phyloP scores from a whole-genome alignment of 306 rosid species.

The Pachyrhizus erosus region DNA sequence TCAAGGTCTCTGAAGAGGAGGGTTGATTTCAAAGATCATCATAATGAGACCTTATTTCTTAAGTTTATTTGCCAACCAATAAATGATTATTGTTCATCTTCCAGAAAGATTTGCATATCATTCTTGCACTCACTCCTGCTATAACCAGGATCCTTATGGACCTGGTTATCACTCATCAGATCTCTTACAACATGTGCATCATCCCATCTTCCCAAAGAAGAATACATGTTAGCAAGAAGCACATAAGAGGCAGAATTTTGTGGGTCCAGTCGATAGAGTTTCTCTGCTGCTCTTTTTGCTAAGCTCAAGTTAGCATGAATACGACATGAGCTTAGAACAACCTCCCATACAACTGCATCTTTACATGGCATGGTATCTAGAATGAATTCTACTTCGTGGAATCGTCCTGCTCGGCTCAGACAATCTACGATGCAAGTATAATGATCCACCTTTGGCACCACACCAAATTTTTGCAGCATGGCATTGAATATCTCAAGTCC shows the following conservation, averaged over 20 bases:
- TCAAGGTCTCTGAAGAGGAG: too few species aligned
- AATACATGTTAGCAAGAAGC: constrained; percentile 80
- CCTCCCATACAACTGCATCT: constrained; percentile 84
- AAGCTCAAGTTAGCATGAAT: constrained; percentile 65
- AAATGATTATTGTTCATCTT: constrained; percentile 26
- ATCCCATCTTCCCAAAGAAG: constrained; percentile 88
- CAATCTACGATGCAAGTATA: constrained; percentile 79
- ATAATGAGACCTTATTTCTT: too few species aligned
- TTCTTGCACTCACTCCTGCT: constrained; percentile 67
- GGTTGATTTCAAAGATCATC: too few species aligned
- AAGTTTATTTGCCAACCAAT: too few species aligned
- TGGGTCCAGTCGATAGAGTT: constrained; percentile 67
- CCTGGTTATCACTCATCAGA: constrained; percentile 63
- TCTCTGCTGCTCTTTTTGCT: constrained; percentile 74
- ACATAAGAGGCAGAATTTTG: constrained; percentile 67
- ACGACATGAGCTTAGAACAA: constrained; percentile 81
- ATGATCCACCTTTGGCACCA: constrained; percentile 66
- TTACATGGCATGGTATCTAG: constrained; percentile 68
- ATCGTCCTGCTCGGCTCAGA: constrained; percentile 74
- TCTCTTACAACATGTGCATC: constrained; percentile 71
- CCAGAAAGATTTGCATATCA: constrained; percentile 43
- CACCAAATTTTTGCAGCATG: constrained; percentile 61
- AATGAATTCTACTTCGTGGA: constrained; percentile 68
- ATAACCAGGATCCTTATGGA: constrained; percentile 72
- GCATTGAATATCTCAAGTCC: constrained; percentile 72